Evolutionary conservation across 345 rosid species (phyloP).

Genomic region (Salix caprea): DNA sequence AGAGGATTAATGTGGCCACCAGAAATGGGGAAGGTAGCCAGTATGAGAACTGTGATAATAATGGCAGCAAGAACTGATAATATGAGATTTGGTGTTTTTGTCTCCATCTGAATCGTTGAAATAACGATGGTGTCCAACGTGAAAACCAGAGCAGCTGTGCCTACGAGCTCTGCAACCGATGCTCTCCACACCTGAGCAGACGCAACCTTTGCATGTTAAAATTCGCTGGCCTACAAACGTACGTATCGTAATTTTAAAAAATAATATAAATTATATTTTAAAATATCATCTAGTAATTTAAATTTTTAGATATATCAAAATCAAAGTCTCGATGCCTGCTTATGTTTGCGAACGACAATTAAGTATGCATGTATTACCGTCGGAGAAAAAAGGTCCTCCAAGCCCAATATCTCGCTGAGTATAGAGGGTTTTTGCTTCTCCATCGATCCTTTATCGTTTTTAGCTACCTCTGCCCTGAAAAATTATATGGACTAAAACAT

Average conservation of each 20-base stretch:
- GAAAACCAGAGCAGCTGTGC: conserved; percentile 22
- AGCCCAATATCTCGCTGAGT: conserved; percentile 5
- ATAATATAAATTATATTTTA: too few relatives aligned
- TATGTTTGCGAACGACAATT: too few relatives aligned
- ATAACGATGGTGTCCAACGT: conserved; percentile 19
- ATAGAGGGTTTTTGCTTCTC: not conserved
- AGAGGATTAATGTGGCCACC: conserved; percentile 44
- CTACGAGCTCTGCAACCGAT: conserved; percentile 19
- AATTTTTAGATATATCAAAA: too few relatives aligned
- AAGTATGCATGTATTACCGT: not conserved
- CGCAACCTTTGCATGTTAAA: not conserved
- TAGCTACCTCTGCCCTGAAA: conserved; percentile 6
- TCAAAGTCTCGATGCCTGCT: too few relatives aligned
- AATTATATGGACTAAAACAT: not conserved
- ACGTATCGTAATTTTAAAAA: too few relatives aligned
- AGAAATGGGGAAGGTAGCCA: conserved; percentile 34
- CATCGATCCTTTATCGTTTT: not conserved
- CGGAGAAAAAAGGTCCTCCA: conserved; percentile 15
- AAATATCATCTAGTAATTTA: too few relatives aligned
- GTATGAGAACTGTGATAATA: conserved; percentile 11
- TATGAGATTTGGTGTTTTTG: conserved; percentile 17
- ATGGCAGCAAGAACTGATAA: conserved; percentile 13
- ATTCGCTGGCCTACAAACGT: too few relatives aligned
- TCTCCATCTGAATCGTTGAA: conserved; percentile 12
- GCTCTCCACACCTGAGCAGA: conserved; percentile 21